These are phyloP conservation scores for Moricandia arvensis DNA, from an alignment of 345 rosid species.

Conservation along the genomic window DNA sequence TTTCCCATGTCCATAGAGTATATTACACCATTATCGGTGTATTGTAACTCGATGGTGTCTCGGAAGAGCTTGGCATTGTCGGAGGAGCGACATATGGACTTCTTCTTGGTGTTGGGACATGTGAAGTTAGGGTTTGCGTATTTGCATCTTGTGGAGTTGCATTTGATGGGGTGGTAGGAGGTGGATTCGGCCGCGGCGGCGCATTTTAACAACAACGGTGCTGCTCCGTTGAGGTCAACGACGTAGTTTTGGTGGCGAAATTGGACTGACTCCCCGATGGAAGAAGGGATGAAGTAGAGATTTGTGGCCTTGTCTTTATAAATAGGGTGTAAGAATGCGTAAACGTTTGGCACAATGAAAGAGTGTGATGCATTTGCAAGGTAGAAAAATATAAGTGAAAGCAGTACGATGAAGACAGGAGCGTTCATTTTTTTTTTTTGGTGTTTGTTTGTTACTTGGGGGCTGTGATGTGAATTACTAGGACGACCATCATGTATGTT, in stretches of 20 bases:
- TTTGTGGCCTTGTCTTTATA: neutral
- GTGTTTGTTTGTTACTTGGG: neutral
- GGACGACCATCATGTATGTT: too few relatives aligned
- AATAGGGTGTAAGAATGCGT: neutral
- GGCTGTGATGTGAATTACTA: neutral
- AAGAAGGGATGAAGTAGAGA: neutral
- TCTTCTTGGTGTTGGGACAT: slow-evolving; percentile 4
- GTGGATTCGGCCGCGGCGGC: neutral
- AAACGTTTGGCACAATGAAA: neutral
- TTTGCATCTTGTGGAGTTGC: slow-evolving; percentile 13
- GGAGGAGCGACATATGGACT: neutral
- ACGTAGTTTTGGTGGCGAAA: neutral
- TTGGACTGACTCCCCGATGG: neutral
- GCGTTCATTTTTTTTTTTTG: neutral
- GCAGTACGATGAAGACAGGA: neutral
- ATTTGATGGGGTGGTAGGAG: slow-evolving; percentile 16
- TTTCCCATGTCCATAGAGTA: neutral
- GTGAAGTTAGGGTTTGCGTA: slow-evolving; percentile 3
- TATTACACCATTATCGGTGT: neutral
- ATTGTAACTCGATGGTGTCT: neutral
- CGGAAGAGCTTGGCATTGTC: neutral
- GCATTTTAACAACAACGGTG: neutral
- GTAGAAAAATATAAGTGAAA: neutral
- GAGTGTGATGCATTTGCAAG: neutral
- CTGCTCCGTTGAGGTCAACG: slow-evolving; percentile 14